Evolutionary conservation across 345 rosid genomes (phyloP).

Genomic region (Dovyalis caffra): DNA sequence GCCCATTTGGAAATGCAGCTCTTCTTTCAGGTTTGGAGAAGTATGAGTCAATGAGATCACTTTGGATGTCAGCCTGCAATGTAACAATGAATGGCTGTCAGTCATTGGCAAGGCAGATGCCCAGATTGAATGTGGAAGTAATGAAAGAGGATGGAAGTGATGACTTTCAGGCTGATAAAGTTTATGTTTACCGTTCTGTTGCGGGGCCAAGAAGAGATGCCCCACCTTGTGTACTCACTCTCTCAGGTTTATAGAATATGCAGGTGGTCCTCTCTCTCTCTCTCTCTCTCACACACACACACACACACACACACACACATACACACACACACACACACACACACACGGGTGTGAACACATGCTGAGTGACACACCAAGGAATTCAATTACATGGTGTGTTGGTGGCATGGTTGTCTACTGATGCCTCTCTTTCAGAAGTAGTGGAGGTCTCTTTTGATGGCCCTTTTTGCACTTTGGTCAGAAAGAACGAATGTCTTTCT

Average conservation of each 20-base stretch:
- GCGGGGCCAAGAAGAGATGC: constrained; percentile 73
- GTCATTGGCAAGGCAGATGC: constrained; percentile 57
- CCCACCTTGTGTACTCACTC: constrained; percentile 58
- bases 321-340: no score
- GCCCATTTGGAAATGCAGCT: constrained; percentile 67
- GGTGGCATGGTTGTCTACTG: not conserved
- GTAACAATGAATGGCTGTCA: constrained; percentile 61
- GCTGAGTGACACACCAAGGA: not conserved
- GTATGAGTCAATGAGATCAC: constrained; percentile 74
- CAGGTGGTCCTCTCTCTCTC: constrained; percentile 18
- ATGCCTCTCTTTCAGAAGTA: not conserved
- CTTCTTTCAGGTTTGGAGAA: constrained; percentile 64
- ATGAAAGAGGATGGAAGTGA: constrained; percentile 64
- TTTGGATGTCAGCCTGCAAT: constrained; percentile 77
- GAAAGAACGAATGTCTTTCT: not conserved
- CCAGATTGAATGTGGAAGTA: constrained; percentile 69
- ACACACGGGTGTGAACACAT: not conserved
- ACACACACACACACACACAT: not conserved
- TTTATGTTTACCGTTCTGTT: constrained; percentile 62
- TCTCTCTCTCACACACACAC: not conserved
- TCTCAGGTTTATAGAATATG: constrained; percentile 27
- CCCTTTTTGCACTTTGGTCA: not conserved
- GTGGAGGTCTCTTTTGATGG: not conserved
- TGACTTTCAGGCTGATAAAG: constrained; percentile 50
- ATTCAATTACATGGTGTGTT: not conserved